phyloP scores from a whole-genome alignment of 805 yeast genomes.

The Grigorovia transvaalensis region DNA sequence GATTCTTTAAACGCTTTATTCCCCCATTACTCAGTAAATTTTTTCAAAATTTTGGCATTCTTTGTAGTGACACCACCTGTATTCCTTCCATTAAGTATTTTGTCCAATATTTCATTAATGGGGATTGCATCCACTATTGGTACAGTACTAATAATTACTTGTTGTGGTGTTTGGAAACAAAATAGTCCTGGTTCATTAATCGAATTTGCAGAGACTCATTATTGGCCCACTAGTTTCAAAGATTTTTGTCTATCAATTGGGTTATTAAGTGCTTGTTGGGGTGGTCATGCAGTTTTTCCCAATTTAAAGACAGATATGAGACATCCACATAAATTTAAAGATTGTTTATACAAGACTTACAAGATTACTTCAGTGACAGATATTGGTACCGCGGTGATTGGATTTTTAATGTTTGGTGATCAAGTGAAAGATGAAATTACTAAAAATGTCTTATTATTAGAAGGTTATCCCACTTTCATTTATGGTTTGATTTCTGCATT shows the following conservation, averaged over 20 bases:
- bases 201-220: slow-evolving; percentile 50
- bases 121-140: slow-evolving; percentile 66
- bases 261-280: slow-evolving; percentile 69
- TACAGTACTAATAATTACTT: slow-evolving; percentile 46
- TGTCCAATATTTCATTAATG: slow-evolving; percentile 56
- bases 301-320: slow-evolving; percentile 64
- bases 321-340: slow-evolving; percentile 46
- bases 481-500: slow-evolving; percentile 49
- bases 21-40: slow-evolving; percentile 40
- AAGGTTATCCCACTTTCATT: slow-evolving; percentile 58
- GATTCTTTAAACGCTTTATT: slow-evolving; percentile 70
- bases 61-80: slow-evolving; percentile 72
- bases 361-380: slow-evolving; percentile 51
- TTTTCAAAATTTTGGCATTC: slow-evolving; percentile 60
- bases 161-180: slow-evolving; percentile 53
- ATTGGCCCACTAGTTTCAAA: slow-evolving; percentile 48
- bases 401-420: slow-evolving; percentile 74
- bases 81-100: slow-evolving; percentile 61
- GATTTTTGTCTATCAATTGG: slow-evolving; percentile 55
- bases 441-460: slow-evolving; percentile 55
- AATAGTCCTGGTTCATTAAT: slow-evolving; percentile 67
- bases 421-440: slow-evolving; percentile 63
- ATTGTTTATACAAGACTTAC: slow-evolving; percentile 49
- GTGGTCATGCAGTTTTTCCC: slow-evolving; percentile 76
- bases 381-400: slow-evolving; percentile 52